Evolutionary conservation across 2,329 filamentous ascomycete species (phyloP).

Genomic region (Fusarium armeniacum): DNA sequence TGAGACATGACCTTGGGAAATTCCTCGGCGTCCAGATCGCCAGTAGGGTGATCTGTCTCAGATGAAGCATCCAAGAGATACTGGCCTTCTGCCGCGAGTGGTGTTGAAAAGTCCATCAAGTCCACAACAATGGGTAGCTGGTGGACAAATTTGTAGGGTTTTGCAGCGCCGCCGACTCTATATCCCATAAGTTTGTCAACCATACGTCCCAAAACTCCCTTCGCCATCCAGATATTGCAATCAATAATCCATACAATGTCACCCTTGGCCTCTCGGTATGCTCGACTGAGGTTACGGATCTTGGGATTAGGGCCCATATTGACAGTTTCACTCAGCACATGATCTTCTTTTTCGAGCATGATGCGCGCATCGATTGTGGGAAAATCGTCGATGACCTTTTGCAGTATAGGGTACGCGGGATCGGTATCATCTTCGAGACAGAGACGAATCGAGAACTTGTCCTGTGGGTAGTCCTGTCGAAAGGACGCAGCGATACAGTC

Average conservation of each 20-base stretch:
- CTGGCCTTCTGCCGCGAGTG: conserved; percentile 42
- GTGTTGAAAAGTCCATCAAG: conserved; percentile 57
- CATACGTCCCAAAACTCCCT: conserved; percentile 85
- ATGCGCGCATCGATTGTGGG: conserved; percentile 78
- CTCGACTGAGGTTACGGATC: conserved; percentile 94
- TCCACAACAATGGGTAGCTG: conserved; percentile 94
- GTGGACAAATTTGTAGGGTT: conserved; percentile 91
- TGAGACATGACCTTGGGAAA: conserved; percentile 53
- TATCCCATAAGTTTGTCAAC: conserved; percentile 87
- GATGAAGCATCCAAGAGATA: conserved; percentile 54
- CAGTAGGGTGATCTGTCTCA: conserved; percentile 47
- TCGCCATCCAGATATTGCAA: conserved; percentile 94
- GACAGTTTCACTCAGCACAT: conserved; percentile 69
- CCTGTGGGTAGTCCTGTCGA: conserved; percentile 81
- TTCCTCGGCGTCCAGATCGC: conserved; percentile 34
- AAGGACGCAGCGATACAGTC: conserved; percentile 92
- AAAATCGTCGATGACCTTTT: conserved; percentile 80
- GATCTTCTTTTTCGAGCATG: conserved; percentile 86
- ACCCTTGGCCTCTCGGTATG: conserved; percentile 87
- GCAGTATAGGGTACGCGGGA: conserved; percentile 80
- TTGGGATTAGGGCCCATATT: conserved; percentile 96
- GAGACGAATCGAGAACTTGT: conserved; percentile 83
- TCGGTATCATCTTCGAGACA: conserved; percentile 84
- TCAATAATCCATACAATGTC: conserved; percentile 96
- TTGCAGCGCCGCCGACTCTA: conserved; percentile 60